Evolutionary conservation across 2,329 filamentous ascomycete genomes (phyloP), one percentile per base, ranked within the genome.

Genomic region (Trichoderma atrobrunneum): DNA sequence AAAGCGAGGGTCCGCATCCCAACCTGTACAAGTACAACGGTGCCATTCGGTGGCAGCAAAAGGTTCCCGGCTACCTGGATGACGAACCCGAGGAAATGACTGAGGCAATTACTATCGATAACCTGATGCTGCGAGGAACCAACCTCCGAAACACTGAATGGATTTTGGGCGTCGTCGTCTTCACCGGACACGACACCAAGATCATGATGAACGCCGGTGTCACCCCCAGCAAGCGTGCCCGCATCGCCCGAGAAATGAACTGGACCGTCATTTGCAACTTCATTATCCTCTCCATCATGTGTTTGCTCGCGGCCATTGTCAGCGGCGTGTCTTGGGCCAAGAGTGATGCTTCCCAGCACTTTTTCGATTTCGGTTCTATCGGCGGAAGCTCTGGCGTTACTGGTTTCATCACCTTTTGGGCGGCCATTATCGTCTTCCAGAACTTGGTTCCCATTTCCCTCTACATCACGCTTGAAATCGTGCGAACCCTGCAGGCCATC

Each of bases 261-360:
- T 97, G 94, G 88, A 97, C 97, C 81, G 95, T 99, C 81, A 88
- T 98, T 73, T 97, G 95, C 87, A 99, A 99, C 82, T 98, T 99
- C 79, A 85, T 92, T 77, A 90, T 99, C 76, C 88, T 99, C 16
- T 91, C 97, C 78, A 79, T 91, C 79, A 97, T 99, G 90, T 99
- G 96, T 82, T 84, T 98, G 64, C 84, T 97, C 67, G 90, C 93
- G 1, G 96, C 90, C 74, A 90, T 99, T 62, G 90, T 95, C 72
- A 92, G 97, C 79, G 96, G 96, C 48, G 86, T 93, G 5, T 90
- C 91, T 2, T 99, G 95, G 94, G 87, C 85, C 28, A 88, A 92
- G 77, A 86, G 86, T 11, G 87, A 94, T 77, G 92, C 92, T 56
- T 97, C 95, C 3, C 86, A 93, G 64, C 82, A 89, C 74, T 95